Conservation (phyloP, 2,329 filamentous ascomycete genomes). For the Trichoderma atroviride region DNA sequence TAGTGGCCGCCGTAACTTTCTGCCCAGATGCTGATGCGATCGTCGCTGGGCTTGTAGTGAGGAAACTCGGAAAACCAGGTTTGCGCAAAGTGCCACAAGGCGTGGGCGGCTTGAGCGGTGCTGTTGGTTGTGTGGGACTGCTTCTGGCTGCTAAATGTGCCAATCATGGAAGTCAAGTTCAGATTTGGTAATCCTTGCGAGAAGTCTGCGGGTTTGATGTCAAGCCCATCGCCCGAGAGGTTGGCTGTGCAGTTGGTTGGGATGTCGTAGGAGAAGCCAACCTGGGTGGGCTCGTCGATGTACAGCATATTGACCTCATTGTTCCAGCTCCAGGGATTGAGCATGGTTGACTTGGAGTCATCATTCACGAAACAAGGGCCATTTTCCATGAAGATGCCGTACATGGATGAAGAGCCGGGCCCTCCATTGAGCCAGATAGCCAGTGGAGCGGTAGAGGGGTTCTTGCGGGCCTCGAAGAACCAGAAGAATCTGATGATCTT, state of each 20-base stretch:
- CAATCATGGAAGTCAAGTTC: conserved; percentile 44
- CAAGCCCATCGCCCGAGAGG: conserved; percentile 54
- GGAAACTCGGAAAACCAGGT: conserved; percentile 61
- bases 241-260: conserved; percentile 64
- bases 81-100: conserved; percentile 69
- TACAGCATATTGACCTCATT: conserved; percentile 55
- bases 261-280: conserved; percentile 68
- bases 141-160: conserved; percentile 40
- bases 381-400: conserved; percentile 64
- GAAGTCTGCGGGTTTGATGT: conserved; percentile 43
- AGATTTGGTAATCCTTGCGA: conserved; percentile 42
- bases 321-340: conserved; percentile 67
- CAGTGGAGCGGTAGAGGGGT: conserved; percentile 45
- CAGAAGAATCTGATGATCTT: conserved; percentile 46
- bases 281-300: conserved; percentile 66
- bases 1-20: conserved; percentile 74
- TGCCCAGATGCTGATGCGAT: conserved; percentile 65
- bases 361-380: conserved; percentile 55
- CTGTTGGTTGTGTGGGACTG: conserved; percentile 47
- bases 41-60: conserved; percentile 56
- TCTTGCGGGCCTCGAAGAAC: conserved; percentile 52
- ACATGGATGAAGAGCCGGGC: conserved; percentile 63
- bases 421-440: conserved; percentile 69
- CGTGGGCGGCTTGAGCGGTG: conserved; percentile 56
- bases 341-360: conserved; percentile 54